Base-by-base conservation (phyloP, 106 monocot species). In the Alisma plantagoaquatica region DNA sequence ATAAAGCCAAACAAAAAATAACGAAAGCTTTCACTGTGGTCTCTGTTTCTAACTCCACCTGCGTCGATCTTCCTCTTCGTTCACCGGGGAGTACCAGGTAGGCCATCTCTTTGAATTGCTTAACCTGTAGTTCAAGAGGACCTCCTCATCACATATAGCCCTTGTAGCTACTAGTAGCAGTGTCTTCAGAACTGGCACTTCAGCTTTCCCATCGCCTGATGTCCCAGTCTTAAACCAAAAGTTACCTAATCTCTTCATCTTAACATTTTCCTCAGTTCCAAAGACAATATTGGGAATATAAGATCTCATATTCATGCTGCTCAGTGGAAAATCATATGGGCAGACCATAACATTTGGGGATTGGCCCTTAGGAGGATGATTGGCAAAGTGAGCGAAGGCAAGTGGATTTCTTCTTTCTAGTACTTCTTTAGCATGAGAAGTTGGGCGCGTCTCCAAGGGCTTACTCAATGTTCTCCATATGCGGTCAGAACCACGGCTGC, bases 331-430 rank as follows among this genome's bases (percentile, higher is more conserved):
- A 76, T 98, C 84, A 42, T 98, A 98, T 1, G 96, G 84, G 29
- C 89, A 98, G 17, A 98, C 73, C 84, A 89, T 98, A 22, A 81
- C 80, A 70, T 98, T 98, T 1, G 96, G 84, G 5, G 29, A 15
- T 16, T 27, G 52, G 42, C 78, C 84, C 63, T 81, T 76, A 0
- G 75, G 56, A 0, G 96, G 96, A 60, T 98, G 96, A 63, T 98
- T 98, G 25, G 96, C 89, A 59, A 89, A 98, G 67, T 98, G 96
- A 23, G 65, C 96, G 56, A 98, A 76, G 3, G 96, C 84, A 46
- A 98, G 84, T 17, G 96, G 96, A 33, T 98, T 89, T 32, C 96
- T 57, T 23, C 62, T 58, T 70, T 98, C 96, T 25, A 98, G 54
- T 10, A 81, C 65, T 62, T 84, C 89, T 4, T 67, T 67, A 32